These are phyloP conservation scores for Ilex paraguariensis DNA, from an alignment of 305 asterid species.

Conservation along the genomic window DNA sequence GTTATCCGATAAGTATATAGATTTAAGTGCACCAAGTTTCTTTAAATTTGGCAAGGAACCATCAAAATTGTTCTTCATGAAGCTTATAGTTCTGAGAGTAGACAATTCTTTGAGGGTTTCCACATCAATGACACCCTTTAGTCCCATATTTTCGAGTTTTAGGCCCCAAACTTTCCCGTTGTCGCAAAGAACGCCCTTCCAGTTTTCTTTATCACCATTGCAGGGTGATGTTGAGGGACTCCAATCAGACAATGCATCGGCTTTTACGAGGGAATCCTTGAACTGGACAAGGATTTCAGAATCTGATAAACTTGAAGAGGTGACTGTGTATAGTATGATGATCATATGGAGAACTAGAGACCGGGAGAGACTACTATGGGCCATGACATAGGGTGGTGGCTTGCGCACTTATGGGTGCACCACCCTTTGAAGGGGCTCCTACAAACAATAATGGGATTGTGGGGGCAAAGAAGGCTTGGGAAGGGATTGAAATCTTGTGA, in stretches of 20 bases:
- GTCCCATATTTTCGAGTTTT: constrained; percentile 67
- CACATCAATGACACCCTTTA: constrained; percentile 55
- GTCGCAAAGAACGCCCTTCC: constrained; percentile 67
- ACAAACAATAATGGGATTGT: too few species aligned
- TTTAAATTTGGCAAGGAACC: constrained; percentile 50
- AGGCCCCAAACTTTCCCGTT: constrained; percentile 59
- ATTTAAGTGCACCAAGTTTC: constrained; percentile 42
- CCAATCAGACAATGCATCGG: constrained; percentile 48
- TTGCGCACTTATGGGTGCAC: constrained; percentile 76
- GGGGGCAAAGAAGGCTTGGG: too few species aligned
- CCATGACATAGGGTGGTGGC: constrained; percentile 20
- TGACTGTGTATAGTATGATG: neutral
- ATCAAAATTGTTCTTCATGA: constrained; percentile 56
- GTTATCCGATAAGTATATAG: constrained; percentile 53
- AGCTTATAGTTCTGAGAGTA: constrained; percentile 50
- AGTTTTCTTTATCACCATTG: constrained; percentile 21
- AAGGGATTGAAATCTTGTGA: too few species aligned
- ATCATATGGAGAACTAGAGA: too few species aligned
- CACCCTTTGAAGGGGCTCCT: too few species aligned
- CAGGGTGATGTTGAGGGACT: constrained; percentile 33
- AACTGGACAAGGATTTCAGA: constrained; percentile 51
- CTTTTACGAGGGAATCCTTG: constrained; percentile 40
- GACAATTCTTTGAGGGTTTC: constrained; percentile 39
- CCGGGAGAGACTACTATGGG: neutral
- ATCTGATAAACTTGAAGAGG: constrained; percentile 28